Conservation (phyloP, 345 rosid species). For the Hibiscus tridactylites region DNA sequence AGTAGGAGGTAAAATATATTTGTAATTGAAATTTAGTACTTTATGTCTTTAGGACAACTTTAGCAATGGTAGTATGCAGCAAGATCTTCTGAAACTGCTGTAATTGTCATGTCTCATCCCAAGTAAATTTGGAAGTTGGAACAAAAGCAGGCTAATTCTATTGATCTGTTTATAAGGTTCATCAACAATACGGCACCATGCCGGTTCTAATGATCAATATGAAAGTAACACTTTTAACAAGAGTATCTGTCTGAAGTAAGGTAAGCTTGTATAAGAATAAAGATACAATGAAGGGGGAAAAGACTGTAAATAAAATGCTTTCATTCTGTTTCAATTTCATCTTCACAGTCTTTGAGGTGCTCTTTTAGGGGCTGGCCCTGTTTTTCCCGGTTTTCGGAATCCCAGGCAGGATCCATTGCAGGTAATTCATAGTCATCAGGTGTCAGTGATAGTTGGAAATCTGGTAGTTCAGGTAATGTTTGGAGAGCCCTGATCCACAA, state of each 20-base stretch:
- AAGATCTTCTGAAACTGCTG: not conserved
- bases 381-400: constrained; percentile 41
- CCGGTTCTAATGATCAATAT: not conserved
- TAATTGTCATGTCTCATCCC: not conserved
- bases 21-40: not conserved
- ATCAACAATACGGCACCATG: not conserved
- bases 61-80: constrained; percentile 1
- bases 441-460: constrained; percentile 71
- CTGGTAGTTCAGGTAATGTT: constrained; percentile 75
- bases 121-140: too few relatives aligned
- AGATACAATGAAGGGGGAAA: not conserved
- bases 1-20: not conserved
- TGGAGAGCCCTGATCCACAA: constrained; percentile 52
- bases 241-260: not conserved
- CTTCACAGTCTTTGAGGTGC: constrained; percentile 53
- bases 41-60: not conserved
- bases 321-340: constrained; percentile 32
- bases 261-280: constrained; percentile 3
- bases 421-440: constrained; percentile 73
- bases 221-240: not conserved
- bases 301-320: not conserved
- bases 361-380: constrained; percentile 48
- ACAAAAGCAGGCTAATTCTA: too few relatives aligned
- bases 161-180: too few relatives aligned
- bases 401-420: constrained; percentile 49